Percentiles rank a stretch among this genome's conserved stretches.
Evolutionary conservation across 2,329 filamentous ascomycete species (phyloP).

Genomic region (Fusarium keratoplasticum): DNA sequence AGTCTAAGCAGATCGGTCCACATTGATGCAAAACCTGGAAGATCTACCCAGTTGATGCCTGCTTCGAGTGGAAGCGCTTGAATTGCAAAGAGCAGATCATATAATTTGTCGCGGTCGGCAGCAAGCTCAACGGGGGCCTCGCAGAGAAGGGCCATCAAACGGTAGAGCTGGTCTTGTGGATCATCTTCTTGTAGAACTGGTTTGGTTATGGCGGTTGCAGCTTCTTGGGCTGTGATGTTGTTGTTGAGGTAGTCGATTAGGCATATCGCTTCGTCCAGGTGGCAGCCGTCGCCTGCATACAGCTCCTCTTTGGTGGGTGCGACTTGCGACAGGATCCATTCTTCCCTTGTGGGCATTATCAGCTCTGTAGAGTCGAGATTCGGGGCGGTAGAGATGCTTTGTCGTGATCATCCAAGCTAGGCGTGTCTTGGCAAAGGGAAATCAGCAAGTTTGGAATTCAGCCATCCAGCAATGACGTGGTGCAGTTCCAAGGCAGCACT

Average conservation of each 20-base stretch:
- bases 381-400: background rate
- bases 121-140: background rate
- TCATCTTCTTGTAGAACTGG: background rate
- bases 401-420: background rate
- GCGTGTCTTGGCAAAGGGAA: background rate
- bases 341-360: background rate
- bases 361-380: background rate
- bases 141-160: background rate
- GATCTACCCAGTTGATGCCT: background rate
- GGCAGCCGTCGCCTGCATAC: rapidly evolving
- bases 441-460: background rate
- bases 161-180: background rate
- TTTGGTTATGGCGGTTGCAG: conserved; percentile 1
- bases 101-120: background rate
- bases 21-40: background rate
- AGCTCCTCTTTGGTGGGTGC: background rate
- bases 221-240: background rate
- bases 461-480: background rate
- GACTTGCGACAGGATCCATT: background rate
- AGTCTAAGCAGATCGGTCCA: background rate
- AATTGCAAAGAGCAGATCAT: background rate
- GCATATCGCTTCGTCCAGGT: conserved; percentile 9
- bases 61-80: background rate
- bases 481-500: background rate
- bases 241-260: conserved; percentile 14